A percentile compares a stretch with the other conserved stretches of the same genome.
phyloP scores from a whole-genome alignment of 2,329 filamentous ascomycete species.

The Colletotrichum destructivum region DNA sequence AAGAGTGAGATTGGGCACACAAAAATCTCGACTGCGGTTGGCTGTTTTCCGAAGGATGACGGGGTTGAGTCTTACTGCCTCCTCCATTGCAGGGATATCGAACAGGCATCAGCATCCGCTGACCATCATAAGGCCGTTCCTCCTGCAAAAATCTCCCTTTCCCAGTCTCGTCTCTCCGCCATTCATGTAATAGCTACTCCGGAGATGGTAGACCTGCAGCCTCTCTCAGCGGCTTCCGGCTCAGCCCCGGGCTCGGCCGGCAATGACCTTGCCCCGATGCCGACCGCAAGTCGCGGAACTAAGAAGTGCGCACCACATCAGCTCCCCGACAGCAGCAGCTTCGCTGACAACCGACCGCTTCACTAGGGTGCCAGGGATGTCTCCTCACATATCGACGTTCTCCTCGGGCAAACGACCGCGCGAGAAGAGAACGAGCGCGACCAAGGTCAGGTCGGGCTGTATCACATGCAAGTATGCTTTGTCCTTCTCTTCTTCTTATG shows the following conservation, averaged over 20 bases:
- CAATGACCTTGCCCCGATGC: constrained; percentile 12
- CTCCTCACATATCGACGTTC: constrained; percentile 29
- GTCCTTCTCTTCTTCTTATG: not conserved
- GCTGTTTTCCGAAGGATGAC: constrained; percentile 2
- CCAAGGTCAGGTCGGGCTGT: constrained; percentile 40
- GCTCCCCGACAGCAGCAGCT: not conserved
- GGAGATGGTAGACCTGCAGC: not conserved
- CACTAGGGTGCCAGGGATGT: constrained; percentile 20
- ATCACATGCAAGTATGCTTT: constrained; percentile 43
- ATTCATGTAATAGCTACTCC: not conserved
- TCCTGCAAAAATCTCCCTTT: not conserved
- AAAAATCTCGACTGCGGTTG: not conserved
- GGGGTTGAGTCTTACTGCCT: not conserved
- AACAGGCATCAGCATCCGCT: constrained; percentile 13
- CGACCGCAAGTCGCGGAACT: constrained; percentile 15
- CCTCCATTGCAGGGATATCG: not conserved
- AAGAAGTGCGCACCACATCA: constrained; percentile 15
- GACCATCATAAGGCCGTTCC: not conserved
- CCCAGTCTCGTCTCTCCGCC: not conserved
- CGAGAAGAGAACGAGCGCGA: constrained; percentile 12
- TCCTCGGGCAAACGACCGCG: constrained; percentile 1
- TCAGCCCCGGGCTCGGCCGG: constrained; percentile 7
- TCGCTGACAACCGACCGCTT: not conserved
- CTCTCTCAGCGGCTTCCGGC: not conserved
- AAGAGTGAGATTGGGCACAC: not conserved